Evolutionary conservation across 495 filamentous ascomycete genomes (phyloP).

Genomic region (Podospora pseudoanserina): DNA sequence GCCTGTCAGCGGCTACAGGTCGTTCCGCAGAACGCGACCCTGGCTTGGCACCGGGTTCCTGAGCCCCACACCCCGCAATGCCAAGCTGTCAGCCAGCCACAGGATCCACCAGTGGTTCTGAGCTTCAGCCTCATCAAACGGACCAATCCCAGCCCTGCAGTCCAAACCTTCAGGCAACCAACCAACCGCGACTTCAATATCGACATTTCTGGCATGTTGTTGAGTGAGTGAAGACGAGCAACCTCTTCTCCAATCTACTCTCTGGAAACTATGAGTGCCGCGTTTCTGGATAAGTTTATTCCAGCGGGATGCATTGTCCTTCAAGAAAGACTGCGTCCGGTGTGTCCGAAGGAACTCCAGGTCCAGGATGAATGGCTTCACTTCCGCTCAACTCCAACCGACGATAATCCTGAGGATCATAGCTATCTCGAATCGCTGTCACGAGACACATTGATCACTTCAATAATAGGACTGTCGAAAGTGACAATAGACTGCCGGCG

Average conservation of each 20-base stretch:
- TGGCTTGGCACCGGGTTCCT: background rate
- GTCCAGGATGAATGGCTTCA: background rate
- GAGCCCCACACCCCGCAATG: background rate
- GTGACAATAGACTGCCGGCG: background rate
- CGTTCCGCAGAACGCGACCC: too few species aligned
- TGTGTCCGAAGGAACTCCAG: background rate
- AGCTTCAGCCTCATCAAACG: slow-evolving; percentile 25
- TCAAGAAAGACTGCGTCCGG: background rate
- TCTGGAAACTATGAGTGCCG: background rate
- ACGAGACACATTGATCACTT: background rate
- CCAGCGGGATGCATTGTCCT: background rate
- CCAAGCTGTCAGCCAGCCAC: background rate
- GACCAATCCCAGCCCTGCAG: background rate
- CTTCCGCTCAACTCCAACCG: background rate
- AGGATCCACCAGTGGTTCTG: slow-evolving; percentile 8
- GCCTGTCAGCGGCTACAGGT: background rate
- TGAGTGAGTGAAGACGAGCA: background rate
- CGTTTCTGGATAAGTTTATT: background rate
- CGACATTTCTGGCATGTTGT: background rate
- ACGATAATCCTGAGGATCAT: background rate
- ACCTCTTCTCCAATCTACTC: background rate
- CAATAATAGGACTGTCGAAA: background rate
- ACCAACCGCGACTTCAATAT: background rate
- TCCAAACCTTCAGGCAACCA: background rate
- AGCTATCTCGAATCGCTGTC: background rate